Base-by-base conservation (phyloP, 2,329 filamentous ascomycete genomes). In the Purpureocillium takamizusanense region DNA sequence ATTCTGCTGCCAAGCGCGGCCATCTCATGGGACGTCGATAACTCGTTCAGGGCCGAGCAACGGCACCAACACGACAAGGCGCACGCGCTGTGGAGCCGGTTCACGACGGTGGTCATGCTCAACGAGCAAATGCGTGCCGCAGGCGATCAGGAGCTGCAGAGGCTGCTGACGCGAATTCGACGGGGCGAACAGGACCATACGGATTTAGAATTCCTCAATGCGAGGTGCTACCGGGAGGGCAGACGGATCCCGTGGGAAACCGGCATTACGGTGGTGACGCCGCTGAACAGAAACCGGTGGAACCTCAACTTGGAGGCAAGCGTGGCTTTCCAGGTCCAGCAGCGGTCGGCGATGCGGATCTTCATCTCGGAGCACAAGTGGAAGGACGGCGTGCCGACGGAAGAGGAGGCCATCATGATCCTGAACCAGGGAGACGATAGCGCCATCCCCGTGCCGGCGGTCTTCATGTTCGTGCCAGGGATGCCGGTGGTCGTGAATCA, bases 291-390 rank as follows among this genome's bases (percentile, higher is more conserved):
- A 28, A 40, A 43, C 32, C 35, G 35, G n/a, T 40, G 35, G 41
- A 40, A 43, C 35, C 38, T 43, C 27, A 43, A 43, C 35, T 30
- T 40, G 18, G 41, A 40, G 38, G 41, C 41, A 15, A 18, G 14
- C 13, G 4, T 42, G 14, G 36, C 40, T 8, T 42, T 42, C 28
- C 25, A 35, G 40, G 33, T 16, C 4, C 34, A 34, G 23, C 31
- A 27, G 11, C 28, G 29, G 31, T 14, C 35, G 29, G 12, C 15
- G 31, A 18, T 36, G 15, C 31, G 17, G 13, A 36, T 37, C 35
- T 38, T 38, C 36, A 11, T 38, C n/a, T 35, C 38, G n/a, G 25
- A 35, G 28, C 31, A 39, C 27, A 25, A 39, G 31, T 39, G 31
- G 38, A 36, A 31, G 13, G 21, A 33, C 12, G 30, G 33, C n/a